Base-by-base conservation (phyloP, 2,329 filamentous ascomycete species). In the Clonostachys chloroleuca region DNA sequence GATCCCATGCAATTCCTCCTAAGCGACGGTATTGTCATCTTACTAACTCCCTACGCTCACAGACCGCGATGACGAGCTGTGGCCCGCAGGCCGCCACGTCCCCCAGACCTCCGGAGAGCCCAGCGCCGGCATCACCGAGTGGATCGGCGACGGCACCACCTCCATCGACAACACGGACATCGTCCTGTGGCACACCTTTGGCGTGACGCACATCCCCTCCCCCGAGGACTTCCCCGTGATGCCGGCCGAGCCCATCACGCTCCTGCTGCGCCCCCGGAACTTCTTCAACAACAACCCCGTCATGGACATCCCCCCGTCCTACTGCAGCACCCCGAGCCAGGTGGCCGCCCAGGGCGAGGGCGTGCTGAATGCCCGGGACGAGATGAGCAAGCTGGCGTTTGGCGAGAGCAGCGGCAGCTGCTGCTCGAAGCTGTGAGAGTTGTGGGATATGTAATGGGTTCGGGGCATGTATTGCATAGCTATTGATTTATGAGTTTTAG, bases 211-310 rank as follows among this genome's bases (percentile, higher is more conserved):
- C 63, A 92, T 96, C 73, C 91, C 92, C 0, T 74, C 87, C 0
- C 90, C 91, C 0, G 92, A 96, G 62, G 92, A 96, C 66, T 96
- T 89, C 72, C 92, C 92, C 33, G 77, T 96, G 56, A 96, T 96
- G 91, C 90, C 90, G 0, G 87, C 81, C 1, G 87, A 92, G 72
- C 87, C 89, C 1, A 92, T 96, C 78, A 89, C 83, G 2, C 71
- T 95, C 55, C 75, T 95, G 35, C 73, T 95, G 39, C 73, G 89
- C 34, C 90, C 90, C 4, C 73, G 89, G 40, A 86, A 95, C 70
- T 95, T 95, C 77, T 95, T 95, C 68, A 69, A 76, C 18, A 77
- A 80, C 56, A 95, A 92, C 61, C 89, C 89, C 3, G 86, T 82
- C 47, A 71, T 95, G 64, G 88, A 95, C 64, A 86, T 95, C 14